Base-by-base conservation (phyloP, 108 stramenopile genomes). In the Skeletonema menzelii region DNA sequence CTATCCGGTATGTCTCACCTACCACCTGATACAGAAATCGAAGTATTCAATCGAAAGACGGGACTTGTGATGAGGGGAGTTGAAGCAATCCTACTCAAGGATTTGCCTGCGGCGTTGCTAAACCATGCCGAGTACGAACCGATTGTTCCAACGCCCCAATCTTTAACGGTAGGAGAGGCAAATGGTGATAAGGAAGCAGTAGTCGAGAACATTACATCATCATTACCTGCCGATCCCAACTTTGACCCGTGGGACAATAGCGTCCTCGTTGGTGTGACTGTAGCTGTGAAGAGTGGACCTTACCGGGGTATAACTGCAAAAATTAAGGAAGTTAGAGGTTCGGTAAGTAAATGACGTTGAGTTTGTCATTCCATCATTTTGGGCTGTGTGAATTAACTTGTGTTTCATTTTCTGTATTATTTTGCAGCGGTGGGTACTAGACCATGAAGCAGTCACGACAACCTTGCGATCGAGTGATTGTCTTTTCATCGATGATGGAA, bases 111-210 rank as follows among this genome's bases (percentile, higher is more conserved):
- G 20, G 61, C 44, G 27, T 68, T 83, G 68, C 53, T 73, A 27
- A 53, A 62, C 38, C 82, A 83, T 75, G 72, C 82, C 5, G 77
- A 77, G 17, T 83, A 83, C 35, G 82, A 83, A 47, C 82, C 82
- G 3, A 76, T 80, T 22, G 37, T 76, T 63, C 79, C 79, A 20
- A 63, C 76, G 24, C 61, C 47, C 27, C 12, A 49, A 14, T 27
- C 40, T 28, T 22, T 20, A 22, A 7, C 22, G 4, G 49, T 3
- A 64, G 11, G 14, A 6, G 47, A 26, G 20, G 44, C 47, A 55
- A n/a, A n/a, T n/a, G 49, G 6, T 56, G 49, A 15, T 27, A 26
- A 49, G 11, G 47, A 15, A 26, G 47, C 11, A 12, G 35, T 13
- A 19, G 14, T n/a, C 17, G 47, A 7, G 14, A 4, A 19, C 40